A percentile compares a stretch with the other conserved stretches of the same genome.
phyloP scores from a whole-genome alignment of 2,329 filamentous ascomycete species.

The Tolypocladium album region DNA sequence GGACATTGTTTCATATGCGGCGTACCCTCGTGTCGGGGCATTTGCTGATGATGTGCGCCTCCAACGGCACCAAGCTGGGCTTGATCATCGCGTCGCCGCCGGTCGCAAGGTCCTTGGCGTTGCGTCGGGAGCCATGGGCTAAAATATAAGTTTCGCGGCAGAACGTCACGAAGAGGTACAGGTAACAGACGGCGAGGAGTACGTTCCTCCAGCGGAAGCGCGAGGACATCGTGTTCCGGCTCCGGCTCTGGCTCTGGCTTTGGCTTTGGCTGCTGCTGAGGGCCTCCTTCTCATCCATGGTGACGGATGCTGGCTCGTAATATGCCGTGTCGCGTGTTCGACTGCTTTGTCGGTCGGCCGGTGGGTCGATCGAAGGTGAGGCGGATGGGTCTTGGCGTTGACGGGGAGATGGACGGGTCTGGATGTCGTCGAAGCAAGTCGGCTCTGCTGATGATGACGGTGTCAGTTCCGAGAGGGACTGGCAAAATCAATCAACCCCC shows the following conservation, averaged over 20 bases:
- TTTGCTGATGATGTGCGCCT: conserved; percentile 96
- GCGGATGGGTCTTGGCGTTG: no score
- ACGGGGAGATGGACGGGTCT: not conserved
- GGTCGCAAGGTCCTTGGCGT: conserved; percentile 1
- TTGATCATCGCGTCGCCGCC: conserved; percentile 5
- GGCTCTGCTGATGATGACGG: not conserved
- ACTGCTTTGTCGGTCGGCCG: not conserved
- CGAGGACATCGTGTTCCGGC: conserved; percentile 6
- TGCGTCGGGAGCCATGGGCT: not conserved
- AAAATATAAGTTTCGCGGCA: no score
- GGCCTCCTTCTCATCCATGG: conserved; percentile 20
- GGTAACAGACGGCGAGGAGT: conserved; percentile 10
- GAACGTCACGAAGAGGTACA: conserved; percentile 5
- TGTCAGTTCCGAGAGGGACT: not conserved
- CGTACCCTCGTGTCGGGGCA: conserved; percentile 73
- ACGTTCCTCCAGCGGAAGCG: conserved; percentile 13
- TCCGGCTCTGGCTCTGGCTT: not conserved
- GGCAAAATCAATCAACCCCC: not conserved
- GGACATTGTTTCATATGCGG: not conserved
- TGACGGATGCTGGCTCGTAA: not conserved
- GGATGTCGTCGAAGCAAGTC: not conserved
- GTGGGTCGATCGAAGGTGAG: not conserved
- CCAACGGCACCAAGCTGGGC: conserved; percentile 54
- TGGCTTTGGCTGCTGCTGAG: conserved; percentile 3
- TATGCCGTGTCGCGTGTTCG: not conserved